These are phyloP conservation scores for Chimonanthus salicifolius DNA, from an alignment of 164 flowering plant species.

Conservation along the genomic window DNA sequence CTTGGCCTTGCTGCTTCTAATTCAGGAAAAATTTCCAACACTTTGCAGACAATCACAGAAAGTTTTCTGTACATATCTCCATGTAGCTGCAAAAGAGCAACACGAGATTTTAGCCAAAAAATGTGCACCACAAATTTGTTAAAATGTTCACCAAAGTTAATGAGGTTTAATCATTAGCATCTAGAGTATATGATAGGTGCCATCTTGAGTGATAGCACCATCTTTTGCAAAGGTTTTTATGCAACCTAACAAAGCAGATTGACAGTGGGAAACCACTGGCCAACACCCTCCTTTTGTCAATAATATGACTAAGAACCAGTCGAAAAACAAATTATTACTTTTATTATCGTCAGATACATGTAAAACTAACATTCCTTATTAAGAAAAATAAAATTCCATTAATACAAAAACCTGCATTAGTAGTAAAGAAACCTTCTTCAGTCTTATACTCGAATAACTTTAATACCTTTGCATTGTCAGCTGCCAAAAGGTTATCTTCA, in stretches of 20 bases:
- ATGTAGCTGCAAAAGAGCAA: slow-evolving; percentile 60
- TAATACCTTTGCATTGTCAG: slow-evolving; percentile 87
- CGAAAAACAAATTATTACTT: not conserved
- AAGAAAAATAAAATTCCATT: too few species aligned
- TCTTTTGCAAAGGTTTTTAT: not conserved
- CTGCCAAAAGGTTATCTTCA: slow-evolving; percentile 78
- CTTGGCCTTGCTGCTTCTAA: slow-evolving; percentile 90
- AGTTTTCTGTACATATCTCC: slow-evolving; percentile 79
- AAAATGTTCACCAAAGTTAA: not conserved
- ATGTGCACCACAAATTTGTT: not conserved
- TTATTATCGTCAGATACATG: not conserved
- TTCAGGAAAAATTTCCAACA: slow-evolving; percentile 70
- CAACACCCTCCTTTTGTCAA: too few species aligned
- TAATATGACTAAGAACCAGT: not conserved
- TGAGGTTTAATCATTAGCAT: not conserved
- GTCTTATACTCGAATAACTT: not conserved
- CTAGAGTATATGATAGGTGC: not conserved
- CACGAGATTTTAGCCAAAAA: too few species aligned
- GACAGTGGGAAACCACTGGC: too few species aligned
- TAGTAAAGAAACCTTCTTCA: not conserved
- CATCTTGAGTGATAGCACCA: too few species aligned
- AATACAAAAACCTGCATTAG: not conserved
- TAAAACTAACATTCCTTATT: too few species aligned
- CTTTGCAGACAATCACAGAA: slow-evolving; percentile 61
- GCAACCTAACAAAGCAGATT: not conserved